Evolutionary conservation across 345 rosid species (phyloP).

Genomic region (Citrus reticulata): DNA sequence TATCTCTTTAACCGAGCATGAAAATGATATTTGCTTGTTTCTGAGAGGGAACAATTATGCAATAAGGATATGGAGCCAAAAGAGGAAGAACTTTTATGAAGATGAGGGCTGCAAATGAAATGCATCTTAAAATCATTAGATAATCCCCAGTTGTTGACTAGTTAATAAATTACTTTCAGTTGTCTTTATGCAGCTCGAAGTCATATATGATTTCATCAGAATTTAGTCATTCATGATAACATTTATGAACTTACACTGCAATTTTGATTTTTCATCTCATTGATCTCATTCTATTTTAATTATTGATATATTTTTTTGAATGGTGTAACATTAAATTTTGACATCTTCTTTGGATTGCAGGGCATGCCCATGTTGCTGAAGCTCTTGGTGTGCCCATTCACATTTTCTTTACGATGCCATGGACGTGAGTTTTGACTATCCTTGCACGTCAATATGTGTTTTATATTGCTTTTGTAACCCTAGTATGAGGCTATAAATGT

Average conservation of each 20-base stretch:
- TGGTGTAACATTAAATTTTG: slow-evolving; percentile 4
- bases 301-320: neutral
- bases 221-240: neutral
- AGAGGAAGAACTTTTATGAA: neutral
- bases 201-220: neutral
- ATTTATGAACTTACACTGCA: neutral
- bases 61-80: neutral
- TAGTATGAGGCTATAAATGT: neutral
- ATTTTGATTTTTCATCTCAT: neutral
- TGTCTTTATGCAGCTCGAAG: neutral
- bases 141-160: neutral
- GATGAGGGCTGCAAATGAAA: neutral
- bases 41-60: neutral
- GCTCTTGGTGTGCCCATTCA: slow-evolving; percentile 96
- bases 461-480: neutral
- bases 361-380: slow-evolving; percentile 97
- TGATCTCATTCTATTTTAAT: slow-evolving; percentile 1
- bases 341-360: slow-evolving; percentile 38
- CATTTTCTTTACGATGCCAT: slow-evolving; percentile 99
- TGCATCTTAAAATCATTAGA: neutral
- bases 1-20: neutral
- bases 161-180: neutral
- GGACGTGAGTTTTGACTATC: slow-evolving; percentile 80
- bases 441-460: slow-evolving; percentile 1
- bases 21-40: neutral